Evolutionary conservation across 2,329 filamentous ascomycete species (phyloP), one percentile per base, ranked within the genome.

Genomic region (Monosporascus ibericus): DNA sequence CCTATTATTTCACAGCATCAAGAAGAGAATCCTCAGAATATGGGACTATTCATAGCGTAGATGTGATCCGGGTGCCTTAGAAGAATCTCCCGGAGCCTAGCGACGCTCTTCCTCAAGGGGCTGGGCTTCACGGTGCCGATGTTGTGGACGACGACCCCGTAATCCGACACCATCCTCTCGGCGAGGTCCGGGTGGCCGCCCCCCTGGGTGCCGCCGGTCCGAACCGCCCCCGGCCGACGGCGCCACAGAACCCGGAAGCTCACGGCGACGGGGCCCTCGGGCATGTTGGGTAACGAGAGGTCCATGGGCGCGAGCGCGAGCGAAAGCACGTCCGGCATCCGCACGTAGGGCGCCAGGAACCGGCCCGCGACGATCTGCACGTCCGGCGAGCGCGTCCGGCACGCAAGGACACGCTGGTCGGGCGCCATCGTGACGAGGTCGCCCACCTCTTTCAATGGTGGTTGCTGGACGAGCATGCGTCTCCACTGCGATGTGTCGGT

Each of bases 401-500:
- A 27, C 14, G 17, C 24, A 11, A 46, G 22, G 20, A 46, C n/a
- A 24, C 42, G 42, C 9, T 18, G 3, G 42, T 46, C 22, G 20
- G 20, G 20, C 7, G 15, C 20, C 22, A 46, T 46, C 22, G 42
- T 46, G 22, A 46, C 42, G 11, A 46, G 14, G n/a, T 27, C 17
- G 14, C 42, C 22, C 3, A 27, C 22, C 6, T 46, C 22, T 18
- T 27, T 46, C 30, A 44, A 27, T 14, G 54, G 54, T 22, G 54
- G 51, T 47, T 53, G 48, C 25, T 51, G 54, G 9, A 49, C 30
- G 2, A 56, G 46, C 51, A 56, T 56, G 6, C 49, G 48, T 6
- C 47, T 44, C 52, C 54, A 56, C 22, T 46, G 24, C 11, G 34
- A 34, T 17, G 15, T 39, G 3, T 38, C 8, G 9, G 27, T 22